These are phyloP conservation scores for Phoma sp. DNA, from an alignment of 2,329 filamentous ascomycete genomes.

Conservation along the genomic window DNA sequence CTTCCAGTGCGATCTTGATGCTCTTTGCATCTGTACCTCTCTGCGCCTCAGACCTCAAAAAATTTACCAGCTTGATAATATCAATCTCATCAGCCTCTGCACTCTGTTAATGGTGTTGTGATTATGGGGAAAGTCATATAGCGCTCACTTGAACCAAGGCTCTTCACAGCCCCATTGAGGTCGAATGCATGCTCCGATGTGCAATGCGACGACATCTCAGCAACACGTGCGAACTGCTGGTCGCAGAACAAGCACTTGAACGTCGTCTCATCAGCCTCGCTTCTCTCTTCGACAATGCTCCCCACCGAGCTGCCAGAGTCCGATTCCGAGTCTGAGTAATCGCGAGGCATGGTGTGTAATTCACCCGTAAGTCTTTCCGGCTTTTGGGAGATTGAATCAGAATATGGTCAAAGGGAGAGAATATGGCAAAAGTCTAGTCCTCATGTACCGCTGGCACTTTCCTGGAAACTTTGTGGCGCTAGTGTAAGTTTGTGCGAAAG, in stretches of 20 bases:
- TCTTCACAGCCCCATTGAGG: constrained; percentile 33
- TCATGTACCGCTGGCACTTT: constrained; percentile 3
- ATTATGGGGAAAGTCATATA: constrained; percentile 21
- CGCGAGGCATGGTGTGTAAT: constrained; percentile 34
- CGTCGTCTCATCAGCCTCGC: constrained; percentile 42
- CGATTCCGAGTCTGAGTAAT: constrained; percentile 38
- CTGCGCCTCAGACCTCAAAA: constrained; percentile 51
- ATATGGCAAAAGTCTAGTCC: constrained; percentile 3
- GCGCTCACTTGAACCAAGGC: constrained; percentile 36
- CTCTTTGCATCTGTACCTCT: constrained; percentile 51
- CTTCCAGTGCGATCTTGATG: constrained; percentile 62
- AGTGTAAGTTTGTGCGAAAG: constrained; percentile 36
- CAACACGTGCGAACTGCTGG: constrained; percentile 35
- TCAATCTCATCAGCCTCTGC: constrained; percentile 41
- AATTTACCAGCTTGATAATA: constrained; percentile 54
- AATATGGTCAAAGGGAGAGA: not conserved
- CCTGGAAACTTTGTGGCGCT: constrained; percentile 31
- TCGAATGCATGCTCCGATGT: constrained; percentile 36
- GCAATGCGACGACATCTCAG: constrained; percentile 39
- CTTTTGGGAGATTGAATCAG: not conserved
- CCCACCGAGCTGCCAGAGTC: constrained; percentile 42
- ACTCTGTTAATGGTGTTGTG: constrained; percentile 22
- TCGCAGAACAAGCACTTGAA: constrained; percentile 47
- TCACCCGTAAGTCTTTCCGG: not conserved
- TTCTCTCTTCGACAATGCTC: constrained; percentile 43